A percentile compares a stretch with the other conserved stretches of the same genome.
These are phyloP conservation scores for Boletus bicolor DNA, from an alignment of 768 basidiomycete species.

Conservation along the genomic window DNA sequence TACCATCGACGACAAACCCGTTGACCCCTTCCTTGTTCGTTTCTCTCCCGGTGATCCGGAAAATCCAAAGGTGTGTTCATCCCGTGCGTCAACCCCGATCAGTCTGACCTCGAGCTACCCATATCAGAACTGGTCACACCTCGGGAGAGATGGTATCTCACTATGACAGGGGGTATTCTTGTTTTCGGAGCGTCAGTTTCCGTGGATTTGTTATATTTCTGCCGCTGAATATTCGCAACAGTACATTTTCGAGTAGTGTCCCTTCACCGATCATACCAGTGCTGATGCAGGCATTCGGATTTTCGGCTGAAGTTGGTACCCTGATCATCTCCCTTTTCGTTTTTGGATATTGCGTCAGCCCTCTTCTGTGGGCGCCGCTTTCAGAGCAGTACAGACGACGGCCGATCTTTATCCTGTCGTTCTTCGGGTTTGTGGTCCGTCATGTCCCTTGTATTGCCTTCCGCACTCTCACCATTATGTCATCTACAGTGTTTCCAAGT, in stretches of 20 bases:
- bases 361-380: constrained; percentile 56
- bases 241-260: constrained; percentile 61
- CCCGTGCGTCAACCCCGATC: neutral
- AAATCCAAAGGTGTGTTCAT: constrained; percentile 43
- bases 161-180: constrained; percentile 45
- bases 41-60: constrained; percentile 38
- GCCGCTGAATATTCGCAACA: constrained; percentile 20
- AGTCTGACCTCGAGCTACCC: neutral
- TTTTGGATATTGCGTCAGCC: constrained; percentile 65
- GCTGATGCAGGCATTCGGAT: constrained; percentile 45
- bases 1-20: constrained; percentile 8
- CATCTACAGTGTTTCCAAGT: constrained; percentile 52
- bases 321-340: constrained; percentile 63
- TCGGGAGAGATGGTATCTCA: constrained; percentile 48
- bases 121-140: constrained; percentile 47
- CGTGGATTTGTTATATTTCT: neutral
- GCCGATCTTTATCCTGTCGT: constrained; percentile 54
- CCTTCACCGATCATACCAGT: constrained; percentile 48
- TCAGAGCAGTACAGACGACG: constrained; percentile 57
- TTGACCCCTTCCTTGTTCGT: constrained; percentile 32
- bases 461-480: neutral
- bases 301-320: constrained; percentile 49
- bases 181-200: constrained; percentile 52
- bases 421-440: constrained; percentile 52
- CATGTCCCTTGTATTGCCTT: neutral